Conservation (phyloP, 371 early-diverging fungal genomes). For the Zychaea mexicana region DNA sequence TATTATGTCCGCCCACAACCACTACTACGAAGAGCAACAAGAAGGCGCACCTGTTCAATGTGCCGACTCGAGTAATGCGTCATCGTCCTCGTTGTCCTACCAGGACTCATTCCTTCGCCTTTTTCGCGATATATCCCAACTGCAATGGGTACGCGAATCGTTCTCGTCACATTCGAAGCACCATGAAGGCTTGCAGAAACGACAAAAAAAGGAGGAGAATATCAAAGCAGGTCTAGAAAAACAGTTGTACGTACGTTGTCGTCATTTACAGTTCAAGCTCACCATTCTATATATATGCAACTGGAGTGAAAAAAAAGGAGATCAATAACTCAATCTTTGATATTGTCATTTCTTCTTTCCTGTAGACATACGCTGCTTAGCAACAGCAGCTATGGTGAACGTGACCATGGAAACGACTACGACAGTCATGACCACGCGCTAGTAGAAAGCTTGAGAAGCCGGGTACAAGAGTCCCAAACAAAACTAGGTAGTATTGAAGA, state of each 20-base stretch:
- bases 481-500: slow-evolving; percentile 23
- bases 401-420: too few species aligned
- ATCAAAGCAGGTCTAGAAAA: slow-evolving; percentile 32
- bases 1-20: not conserved
- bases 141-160: slow-evolving; percentile 53
- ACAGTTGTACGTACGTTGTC: slow-evolving; percentile 29
- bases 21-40: not conserved
- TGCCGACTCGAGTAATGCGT: slow-evolving; percentile 5
- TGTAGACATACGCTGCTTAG: too few species aligned
- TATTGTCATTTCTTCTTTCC: too few species aligned
- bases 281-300: too few species aligned
- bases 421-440: too few species aligned
- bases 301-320: slow-evolving; percentile 19
- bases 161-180: slow-evolving; percentile 44
- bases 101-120: slow-evolving; percentile 24
- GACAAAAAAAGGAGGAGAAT: slow-evolving; percentile 30
- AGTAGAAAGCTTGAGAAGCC: slow-evolving; percentile 29
- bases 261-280: too few species aligned
- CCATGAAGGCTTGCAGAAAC: slow-evolving; percentile 40
- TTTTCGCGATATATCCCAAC: slow-evolving; percentile 32
- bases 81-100: slow-evolving; percentile 6
- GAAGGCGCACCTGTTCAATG: not conserved
- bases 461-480: slow-evolving; percentile 28
- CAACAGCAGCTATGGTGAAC: not conserved
- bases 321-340: too few species aligned